Evolutionary conservation across 2,329 filamentous ascomycete genomes (phyloP).

Genomic region (Phaeosphaeria sp.): DNA sequence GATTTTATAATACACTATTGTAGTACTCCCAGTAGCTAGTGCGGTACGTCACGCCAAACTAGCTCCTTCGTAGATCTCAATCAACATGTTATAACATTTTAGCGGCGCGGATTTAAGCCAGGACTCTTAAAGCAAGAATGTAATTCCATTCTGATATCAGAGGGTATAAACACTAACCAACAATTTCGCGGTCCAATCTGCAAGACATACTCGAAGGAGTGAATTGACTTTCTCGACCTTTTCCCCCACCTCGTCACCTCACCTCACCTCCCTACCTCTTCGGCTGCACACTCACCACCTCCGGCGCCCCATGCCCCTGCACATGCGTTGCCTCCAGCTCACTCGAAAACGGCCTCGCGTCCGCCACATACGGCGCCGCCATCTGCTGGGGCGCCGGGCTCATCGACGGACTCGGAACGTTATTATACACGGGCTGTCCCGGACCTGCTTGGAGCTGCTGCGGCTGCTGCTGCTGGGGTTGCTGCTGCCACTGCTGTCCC

Average conservation of each 20-base stretch:
- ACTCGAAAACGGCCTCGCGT: constrained; percentile 25
- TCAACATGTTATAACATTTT: too few relatives aligned
- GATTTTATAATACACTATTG: too few relatives aligned
- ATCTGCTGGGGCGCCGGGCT: constrained; percentile 19
- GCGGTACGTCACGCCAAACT: too few relatives aligned
- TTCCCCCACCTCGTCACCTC: not conserved
- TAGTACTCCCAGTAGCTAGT: too few relatives aligned
- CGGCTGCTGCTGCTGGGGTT: constrained; percentile 26
- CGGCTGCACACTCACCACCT: constrained; percentile 4
- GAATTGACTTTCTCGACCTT: not conserved
- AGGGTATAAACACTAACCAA: constrained; percentile 4
- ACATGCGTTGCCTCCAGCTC: constrained; percentile 21
- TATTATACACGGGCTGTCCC: constrained; percentile 17
- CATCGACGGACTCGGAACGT: constrained; percentile 13
- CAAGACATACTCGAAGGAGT: not conserved
- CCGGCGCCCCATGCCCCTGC: constrained; percentile 2
- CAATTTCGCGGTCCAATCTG: too few relatives aligned
- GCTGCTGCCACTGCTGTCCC: constrained; percentile 14
- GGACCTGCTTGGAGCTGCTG: too few relatives aligned
- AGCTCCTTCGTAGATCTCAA: too few relatives aligned
- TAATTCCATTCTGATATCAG: not conserved
- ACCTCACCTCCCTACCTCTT: not conserved
- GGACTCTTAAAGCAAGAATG: too few relatives aligned
- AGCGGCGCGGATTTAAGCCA: too few relatives aligned
- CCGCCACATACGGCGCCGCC: constrained; percentile 7